phyloP scores from a whole-genome alignment of 75 land plant genomes.

The Larix kaempferi region DNA sequence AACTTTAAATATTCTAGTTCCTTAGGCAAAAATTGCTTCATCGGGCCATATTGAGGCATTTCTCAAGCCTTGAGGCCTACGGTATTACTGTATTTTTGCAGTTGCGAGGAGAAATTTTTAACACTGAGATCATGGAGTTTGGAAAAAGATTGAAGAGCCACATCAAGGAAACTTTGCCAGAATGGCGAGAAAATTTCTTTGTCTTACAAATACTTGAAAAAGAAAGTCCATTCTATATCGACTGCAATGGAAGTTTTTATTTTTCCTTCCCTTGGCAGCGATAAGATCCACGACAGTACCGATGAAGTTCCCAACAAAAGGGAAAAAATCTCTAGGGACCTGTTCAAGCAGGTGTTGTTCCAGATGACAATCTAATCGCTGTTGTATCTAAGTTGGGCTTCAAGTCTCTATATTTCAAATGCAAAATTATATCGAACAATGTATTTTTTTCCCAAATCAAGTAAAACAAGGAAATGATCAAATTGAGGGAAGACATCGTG shows the following conservation, averaged over 20 bases:
- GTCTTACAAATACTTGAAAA: conserved; percentile 82
- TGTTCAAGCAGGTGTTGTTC: conserved; percentile 10
- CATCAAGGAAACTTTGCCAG: conserved; percentile 74
- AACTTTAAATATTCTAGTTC: too few species aligned
- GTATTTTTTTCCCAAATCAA: conserved; percentile 20
- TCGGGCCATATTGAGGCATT: too few species aligned
- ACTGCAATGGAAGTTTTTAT: background rate
- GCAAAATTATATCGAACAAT: conserved; percentile 21
- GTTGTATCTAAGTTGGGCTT: background rate
- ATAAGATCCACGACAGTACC: conserved; percentile 8
- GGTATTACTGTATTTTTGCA: too few species aligned
- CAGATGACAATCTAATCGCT: background rate
- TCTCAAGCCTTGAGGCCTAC: too few species aligned
- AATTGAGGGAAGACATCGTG: conserved; percentile 70
- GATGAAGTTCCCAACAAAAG: background rate
- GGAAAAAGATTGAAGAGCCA: conserved; percentile 76
- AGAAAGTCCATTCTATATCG: conserved; percentile 50
- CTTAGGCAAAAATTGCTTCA: too few species aligned
- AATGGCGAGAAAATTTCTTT: conserved; percentile 81
- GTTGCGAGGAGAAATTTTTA: background rate
- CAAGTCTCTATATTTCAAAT: background rate
- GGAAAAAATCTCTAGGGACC: background rate
- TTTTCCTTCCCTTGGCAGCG: background rate
- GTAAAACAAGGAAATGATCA: conserved; percentile 51
- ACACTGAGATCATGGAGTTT: conserved; percentile 57